Percentiles rank a stretch among this genome's conserved stretches.
phyloP scores from a whole-genome alignment of 345 rosid species.

The Gossypium turneri region DNA sequence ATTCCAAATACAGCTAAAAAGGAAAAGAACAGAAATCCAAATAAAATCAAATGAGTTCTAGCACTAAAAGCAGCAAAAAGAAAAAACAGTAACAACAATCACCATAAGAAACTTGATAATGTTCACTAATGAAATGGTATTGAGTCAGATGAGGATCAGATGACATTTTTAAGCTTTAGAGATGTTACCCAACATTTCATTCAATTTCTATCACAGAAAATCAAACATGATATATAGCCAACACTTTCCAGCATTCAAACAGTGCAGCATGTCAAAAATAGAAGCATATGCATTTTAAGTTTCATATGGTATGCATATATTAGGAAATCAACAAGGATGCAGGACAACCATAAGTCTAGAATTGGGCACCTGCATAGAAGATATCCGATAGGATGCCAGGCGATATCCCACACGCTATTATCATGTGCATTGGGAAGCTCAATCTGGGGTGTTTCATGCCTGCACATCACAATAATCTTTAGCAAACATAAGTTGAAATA shows the following conservation, averaged over 20 bases:
- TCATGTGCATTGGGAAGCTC: slow-evolving; percentile 86
- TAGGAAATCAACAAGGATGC: slow-evolving; percentile 2
- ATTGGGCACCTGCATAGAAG: slow-evolving; percentile 83
- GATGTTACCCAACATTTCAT: neutral
- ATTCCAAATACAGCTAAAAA: neutral
- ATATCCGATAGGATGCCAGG: slow-evolving; percentile 99
- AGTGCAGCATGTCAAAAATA: neutral
- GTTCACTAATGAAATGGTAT: neutral
- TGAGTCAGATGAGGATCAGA: neutral
- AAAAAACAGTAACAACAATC: neutral
- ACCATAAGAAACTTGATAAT: neutral
- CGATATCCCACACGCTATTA: slow-evolving; percentile 91
- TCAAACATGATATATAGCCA: neutral
- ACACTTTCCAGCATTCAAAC: neutral
- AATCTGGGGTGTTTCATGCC: slow-evolving; percentile 94
- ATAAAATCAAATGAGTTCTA: neutral
- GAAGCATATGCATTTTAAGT: neutral
- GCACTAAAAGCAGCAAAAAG: neutral
- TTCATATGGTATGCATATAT: neutral
- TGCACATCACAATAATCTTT: slow-evolving; percentile 30
- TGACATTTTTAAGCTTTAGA: neutral
- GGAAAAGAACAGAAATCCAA: slow-evolving; percentile 3
- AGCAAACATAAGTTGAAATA: slow-evolving; percentile 15
- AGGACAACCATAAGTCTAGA: neutral
- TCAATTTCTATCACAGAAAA: neutral